phyloP scores from a whole-genome alignment of 139 green algal species.

The Diplosphaera chodatii region DNA sequence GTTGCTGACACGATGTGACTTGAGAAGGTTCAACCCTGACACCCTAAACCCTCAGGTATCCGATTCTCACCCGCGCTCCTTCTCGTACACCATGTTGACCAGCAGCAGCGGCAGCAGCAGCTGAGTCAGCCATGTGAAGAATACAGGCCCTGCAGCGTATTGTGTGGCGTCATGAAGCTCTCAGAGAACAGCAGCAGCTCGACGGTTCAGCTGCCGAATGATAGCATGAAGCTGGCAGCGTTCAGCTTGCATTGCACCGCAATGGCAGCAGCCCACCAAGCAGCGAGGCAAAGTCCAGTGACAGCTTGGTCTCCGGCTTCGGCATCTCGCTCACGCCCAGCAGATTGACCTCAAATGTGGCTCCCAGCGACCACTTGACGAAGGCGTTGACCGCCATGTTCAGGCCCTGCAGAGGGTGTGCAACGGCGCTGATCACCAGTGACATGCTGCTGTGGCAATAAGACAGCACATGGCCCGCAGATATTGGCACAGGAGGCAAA shows the following conservation, averaged over 20 bases:
- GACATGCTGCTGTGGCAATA: no score
- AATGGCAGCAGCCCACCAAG: slow-evolving; percentile 29
- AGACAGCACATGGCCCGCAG: no score
- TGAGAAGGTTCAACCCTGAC: no score
- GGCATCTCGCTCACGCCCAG: slow-evolving; percentile 51
- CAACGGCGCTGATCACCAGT: no score
- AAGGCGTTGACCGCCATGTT: slow-evolving; percentile 45
- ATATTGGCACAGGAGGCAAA: no score
- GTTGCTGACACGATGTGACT: no score
- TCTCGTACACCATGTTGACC: slow-evolving; percentile 49
- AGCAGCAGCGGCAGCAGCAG: slow-evolving; percentile 72
- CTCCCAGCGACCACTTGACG: slow-evolving; percentile 20
- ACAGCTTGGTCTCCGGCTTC: slow-evolving; percentile 42
- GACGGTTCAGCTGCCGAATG: no score
- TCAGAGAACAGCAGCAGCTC: no score
- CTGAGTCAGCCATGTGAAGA: slow-evolving; percentile 76
- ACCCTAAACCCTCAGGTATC: no score
- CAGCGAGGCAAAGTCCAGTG: slow-evolving; percentile 67
- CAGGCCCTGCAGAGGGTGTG: slow-evolving; percentile 22
- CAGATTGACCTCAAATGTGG: slow-evolving; percentile 15
- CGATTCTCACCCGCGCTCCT: slow-evolving; percentile 45
- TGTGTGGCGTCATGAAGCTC: no score
- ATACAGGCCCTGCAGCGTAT: slow-evolving; percentile 49
- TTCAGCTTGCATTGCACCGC: no score
- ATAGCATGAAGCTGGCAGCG: no score